Evolutionary conservation across 2,329 filamentous ascomycete genomes (phyloP).

Genomic region (Ophiostoma sp.): DNA sequence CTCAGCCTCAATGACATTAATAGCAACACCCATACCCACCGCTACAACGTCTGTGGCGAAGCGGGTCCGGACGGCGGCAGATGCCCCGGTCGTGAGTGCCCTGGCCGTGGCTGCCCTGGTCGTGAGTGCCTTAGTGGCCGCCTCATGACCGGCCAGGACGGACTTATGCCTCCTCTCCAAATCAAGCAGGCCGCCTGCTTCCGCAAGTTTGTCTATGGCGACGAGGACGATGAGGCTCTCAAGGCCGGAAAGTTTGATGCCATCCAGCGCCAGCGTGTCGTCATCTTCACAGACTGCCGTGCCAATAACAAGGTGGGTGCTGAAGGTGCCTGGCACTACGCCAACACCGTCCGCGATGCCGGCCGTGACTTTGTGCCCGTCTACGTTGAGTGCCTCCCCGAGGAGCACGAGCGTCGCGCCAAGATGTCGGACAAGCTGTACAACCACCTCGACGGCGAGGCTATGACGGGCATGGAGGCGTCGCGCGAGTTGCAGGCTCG

Average conservation of each 20-base stretch:
- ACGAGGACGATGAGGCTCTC: constrained; percentile 14
- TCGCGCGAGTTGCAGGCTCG: constrained; percentile 23
- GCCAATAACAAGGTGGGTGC: constrained; percentile 34
- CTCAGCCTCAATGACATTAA: neutral
- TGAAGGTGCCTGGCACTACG: constrained; percentile 32
- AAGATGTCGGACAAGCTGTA: constrained; percentile 28
- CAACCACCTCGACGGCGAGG: constrained; percentile 24
- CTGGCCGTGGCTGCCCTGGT: neutral
- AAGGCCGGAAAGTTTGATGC: constrained; percentile 19
- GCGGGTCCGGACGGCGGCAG: neutral
- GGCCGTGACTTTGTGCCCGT: constrained; percentile 36
- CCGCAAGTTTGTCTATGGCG: constrained; percentile 31
- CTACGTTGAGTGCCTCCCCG: constrained; percentile 32
- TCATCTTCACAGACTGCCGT: constrained; percentile 37
- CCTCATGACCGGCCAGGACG: neutral
- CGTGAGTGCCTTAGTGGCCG: neutral
- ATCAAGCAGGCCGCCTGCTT: constrained; percentile 32
- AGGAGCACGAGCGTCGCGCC: constrained; percentile 33
- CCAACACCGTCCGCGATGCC: constrained; percentile 31
- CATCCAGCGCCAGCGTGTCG: constrained; percentile 22
- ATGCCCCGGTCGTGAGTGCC: neutral
- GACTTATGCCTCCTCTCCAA: neutral
- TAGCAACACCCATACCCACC: neutral
- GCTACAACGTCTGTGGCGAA: neutral
- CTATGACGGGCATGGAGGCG: constrained; percentile 9